Base-by-base conservation (phyloP, 2,329 filamentous ascomycete species). In the Sporothrix luriei region DNA sequence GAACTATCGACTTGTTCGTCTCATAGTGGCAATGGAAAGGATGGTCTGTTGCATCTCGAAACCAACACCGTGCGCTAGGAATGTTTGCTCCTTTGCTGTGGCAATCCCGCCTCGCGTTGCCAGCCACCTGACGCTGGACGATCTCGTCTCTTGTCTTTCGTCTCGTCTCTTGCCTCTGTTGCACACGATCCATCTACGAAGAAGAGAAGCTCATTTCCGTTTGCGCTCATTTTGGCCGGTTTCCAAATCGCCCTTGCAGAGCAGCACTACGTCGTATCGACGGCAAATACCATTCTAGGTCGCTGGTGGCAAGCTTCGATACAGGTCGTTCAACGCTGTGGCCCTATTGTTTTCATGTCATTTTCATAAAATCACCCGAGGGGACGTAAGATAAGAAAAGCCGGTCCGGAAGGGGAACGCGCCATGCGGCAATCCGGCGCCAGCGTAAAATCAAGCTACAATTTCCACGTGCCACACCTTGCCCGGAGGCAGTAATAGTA, bases 391-490 rank as follows among this genome's bases (percentile, higher is more conserved):
- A n/a, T n/a, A n/a, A 57, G 16, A 46, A 19, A 57, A 57, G 16
- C 13, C 57, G 57, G 46, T 61, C 57, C 33, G 10, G 16, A 10
- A 14, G 10, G 61, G 11, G 26, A 14, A 16, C 43, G 29, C 62
- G 48, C 67, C 67, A 68, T 54, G 26, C 26, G 51, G 6, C 14
- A 33, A 24, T n/a, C 46, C 38, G 57, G 57, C 57, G 57, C 67
- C 67, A 59, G 48, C 38, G 48, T 21, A 38, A 61, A 46, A 62
- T 38, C 46, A 61, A 26, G 19, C 7, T 16, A 46, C 54, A 64
- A 69, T 46, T 69, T 55, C 67, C 67, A 69, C 67, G 67, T 69
- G 67, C 67, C 57, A 62, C 66, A 51, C 66, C 40, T 68, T n/a
- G 46, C 26, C n/a, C n/a, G 13, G n/a, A 61, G n/a, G 40, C 40